Base-by-base conservation (phyloP, 176 grass and related monocot species). In the Aegilops sharonensis region DNA sequence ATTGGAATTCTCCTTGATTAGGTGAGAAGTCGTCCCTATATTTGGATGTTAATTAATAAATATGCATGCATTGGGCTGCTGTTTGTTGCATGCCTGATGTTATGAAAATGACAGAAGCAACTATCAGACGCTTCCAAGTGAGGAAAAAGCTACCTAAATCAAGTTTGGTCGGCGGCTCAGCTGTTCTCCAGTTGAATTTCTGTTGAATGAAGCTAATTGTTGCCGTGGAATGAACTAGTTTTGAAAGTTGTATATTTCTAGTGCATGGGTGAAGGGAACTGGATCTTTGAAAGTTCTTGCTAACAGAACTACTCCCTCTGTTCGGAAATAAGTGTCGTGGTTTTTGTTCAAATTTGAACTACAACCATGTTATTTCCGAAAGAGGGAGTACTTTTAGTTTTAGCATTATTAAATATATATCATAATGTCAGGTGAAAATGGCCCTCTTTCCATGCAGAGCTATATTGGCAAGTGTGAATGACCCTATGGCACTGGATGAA, bases 1-100 rank as follows among this genome's bases (percentile, higher is more conserved):
- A 54, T 9, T 29, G 45, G 67, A 54, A 61, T 15, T 91, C 85
- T 87, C 76, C 86, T 83, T 91, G 72, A 62, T 90, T 90, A 10
- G 88, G 71, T 82, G 71, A 31, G 27, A 32, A 29, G 66, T 35
- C 66, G 29, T 80, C 59, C 57, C 36, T 87, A 56, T 45, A 80
- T 73, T 84, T 84, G 68, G 80, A 35, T 20, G 14, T 30, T 67
- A 23, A 59, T 68, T 62, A 68, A 48, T 67, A 61, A 68, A 75
- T 91, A 20, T 67, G 47, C 59, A 84, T 54, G 50, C 50, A 54
- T 7, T 54, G 50, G 50, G 50, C 50, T 54, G 50, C 15, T 54
- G 50, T 54, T 54, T 54, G 15, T 54, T 54, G 50, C 50, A 54
- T 54, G 5, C 50, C 50, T 54, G 50, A 54, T 52, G 48, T 52